Conservation (phyloP, 1,139 yeast species). For the Zygosaccharomyces sapae region DNA sequence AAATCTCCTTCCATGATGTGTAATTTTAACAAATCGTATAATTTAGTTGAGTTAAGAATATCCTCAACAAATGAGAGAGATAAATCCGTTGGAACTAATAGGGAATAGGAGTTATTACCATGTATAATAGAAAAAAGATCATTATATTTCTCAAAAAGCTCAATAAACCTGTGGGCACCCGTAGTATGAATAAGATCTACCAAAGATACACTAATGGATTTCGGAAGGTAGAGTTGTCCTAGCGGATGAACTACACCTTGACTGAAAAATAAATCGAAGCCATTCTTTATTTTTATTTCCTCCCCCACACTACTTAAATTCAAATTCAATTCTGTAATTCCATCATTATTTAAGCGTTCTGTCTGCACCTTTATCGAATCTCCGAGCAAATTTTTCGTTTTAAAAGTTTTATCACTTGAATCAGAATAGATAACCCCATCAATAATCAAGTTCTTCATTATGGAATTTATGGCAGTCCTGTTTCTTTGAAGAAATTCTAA, state of each 20-base stretch:
- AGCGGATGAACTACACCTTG: conserved; percentile 85
- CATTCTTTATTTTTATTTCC: conserved; percentile 36
- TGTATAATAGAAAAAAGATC: conserved; percentile 35
- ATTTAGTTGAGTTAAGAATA: conserved; percentile 34
- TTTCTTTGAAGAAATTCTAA: conserved; percentile 56
- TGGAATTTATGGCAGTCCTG: conserved; percentile 45
- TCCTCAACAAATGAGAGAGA: conserved; percentile 44
- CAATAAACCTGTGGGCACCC: conserved; percentile 44
- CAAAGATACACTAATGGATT: conserved; percentile 50
- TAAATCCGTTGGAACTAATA: conserved; percentile 68
- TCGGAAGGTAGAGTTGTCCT: conserved; percentile 55
- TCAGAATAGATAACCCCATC: conserved; percentile 69
- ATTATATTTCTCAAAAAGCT: conserved; percentile 42
- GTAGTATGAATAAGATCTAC: conserved; percentile 54
- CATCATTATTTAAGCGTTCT: conserved; percentile 4
- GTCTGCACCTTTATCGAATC: conserved; percentile 29
- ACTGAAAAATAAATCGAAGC: conserved; percentile 68
- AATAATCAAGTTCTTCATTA: conserved; percentile 58
- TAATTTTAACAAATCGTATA: conserved; percentile 55
- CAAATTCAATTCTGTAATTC: conserved; percentile 11
- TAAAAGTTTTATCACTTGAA: conserved; percentile 36
- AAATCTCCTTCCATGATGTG: conserved; percentile 64
- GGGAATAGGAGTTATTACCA: conserved; percentile 44
- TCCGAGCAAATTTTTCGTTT: conserved; percentile 39
- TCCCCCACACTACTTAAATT: conserved; percentile 33